Evolutionary conservation across 2,329 filamentous ascomycete species (phyloP).

Genomic region (Alternaria sp.): DNA sequence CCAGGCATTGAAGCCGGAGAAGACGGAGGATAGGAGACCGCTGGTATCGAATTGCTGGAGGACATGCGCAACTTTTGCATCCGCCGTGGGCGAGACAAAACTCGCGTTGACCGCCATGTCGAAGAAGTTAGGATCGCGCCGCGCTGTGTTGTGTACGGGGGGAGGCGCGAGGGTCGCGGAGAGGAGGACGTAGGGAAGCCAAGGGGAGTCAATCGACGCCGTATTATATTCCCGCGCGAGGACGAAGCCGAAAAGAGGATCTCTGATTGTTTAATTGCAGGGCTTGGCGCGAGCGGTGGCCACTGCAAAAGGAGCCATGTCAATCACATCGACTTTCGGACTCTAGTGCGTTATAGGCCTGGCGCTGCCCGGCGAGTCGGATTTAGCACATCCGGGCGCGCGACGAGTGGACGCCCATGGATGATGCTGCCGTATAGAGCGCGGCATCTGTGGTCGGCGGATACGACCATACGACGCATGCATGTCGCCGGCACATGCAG

Average conservation of each 20-base stretch:
- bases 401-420: background rate
- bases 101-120: constrained; percentile 47
- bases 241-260: constrained; percentile 19
- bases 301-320: constrained; percentile 13
- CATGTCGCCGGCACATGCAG: background rate
- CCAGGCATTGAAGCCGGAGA: constrained; percentile 40
- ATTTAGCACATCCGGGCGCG: constrained; percentile 4
- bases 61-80: constrained; percentile 44
- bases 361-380: constrained; percentile 11
- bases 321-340: constrained; percentile 2
- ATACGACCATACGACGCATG: background rate
- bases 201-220: constrained; percentile 7
- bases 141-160: background rate
- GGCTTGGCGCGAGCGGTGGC: constrained; percentile 18
- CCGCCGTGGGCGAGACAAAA: constrained; percentile 49
- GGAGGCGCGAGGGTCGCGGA: constrained; percentile 11
- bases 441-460: background rate
- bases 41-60: constrained; percentile 38
- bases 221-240: constrained; percentile 11
- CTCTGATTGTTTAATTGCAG: constrained; percentile 19
- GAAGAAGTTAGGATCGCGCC: constrained; percentile 5
- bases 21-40: constrained; percentile 39
- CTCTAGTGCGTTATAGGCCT: constrained; percentile 1
- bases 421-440: background rate
- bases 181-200: constrained; percentile 6